Conservation (phyloP, 2,329 filamentous ascomycete genomes). For the Diaporthe sp. region DNA sequence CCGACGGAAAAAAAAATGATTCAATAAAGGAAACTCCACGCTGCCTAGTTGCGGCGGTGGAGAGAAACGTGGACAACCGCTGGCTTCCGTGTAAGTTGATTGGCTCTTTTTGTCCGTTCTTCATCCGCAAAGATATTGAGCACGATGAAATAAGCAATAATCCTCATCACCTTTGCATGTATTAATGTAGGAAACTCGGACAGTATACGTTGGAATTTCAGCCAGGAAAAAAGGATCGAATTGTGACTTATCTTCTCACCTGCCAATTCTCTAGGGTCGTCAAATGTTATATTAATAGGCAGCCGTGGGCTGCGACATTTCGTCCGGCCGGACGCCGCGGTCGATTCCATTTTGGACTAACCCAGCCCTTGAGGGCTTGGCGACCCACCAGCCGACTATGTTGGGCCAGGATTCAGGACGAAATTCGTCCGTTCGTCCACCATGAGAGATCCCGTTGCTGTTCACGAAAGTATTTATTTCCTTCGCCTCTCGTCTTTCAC, state of each 20-base stretch:
- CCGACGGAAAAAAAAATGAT: background rate
- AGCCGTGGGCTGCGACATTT: background rate
- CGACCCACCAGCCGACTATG: background rate
- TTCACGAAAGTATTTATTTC: background rate
- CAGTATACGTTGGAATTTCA: background rate
- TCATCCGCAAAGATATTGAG: no score
- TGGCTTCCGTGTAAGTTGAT: slow-evolving; percentile 21
- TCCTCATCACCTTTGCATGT: background rate
- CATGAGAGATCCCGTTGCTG: background rate
- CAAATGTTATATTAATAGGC: background rate
- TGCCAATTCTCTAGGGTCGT: no score
- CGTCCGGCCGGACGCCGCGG: slow-evolving; percentile 11
- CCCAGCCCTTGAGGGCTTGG: slow-evolving; percentile 8
- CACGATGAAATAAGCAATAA: background rate
- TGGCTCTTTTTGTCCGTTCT: slow-evolving; percentile 7
- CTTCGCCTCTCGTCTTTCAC: no score
- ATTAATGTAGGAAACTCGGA: background rate
- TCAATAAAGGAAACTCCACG: background rate
- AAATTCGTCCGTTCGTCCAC: slow-evolving; percentile 9
- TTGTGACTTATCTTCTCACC: background rate
- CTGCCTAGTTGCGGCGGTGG: background rate
- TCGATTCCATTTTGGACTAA: background rate
- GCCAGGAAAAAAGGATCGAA: no score
- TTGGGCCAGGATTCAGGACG: background rate
- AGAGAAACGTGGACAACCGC: background rate